Evolutionary conservation across 2,329 filamentous ascomycete species (phyloP).

Genomic region (Fulvia fulva): DNA sequence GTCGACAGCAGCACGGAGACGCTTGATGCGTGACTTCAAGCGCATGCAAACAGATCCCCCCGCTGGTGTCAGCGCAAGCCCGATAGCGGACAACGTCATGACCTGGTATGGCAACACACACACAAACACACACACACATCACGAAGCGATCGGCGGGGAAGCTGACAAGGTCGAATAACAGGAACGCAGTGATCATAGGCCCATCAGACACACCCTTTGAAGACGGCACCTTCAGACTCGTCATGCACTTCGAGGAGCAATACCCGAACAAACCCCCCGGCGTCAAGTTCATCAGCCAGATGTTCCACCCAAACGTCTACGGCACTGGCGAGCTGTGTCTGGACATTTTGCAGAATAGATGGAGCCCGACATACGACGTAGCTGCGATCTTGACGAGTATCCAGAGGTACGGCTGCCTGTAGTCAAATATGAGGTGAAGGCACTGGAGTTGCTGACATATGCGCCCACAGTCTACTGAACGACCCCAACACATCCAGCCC

Average conservation of each 20-base stretch:
- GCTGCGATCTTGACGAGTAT: conserved; percentile 96
- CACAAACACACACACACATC: neutral
- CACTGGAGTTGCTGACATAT: conserved; percentile 1
- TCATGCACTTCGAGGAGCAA: conserved; percentile 99
- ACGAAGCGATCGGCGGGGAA: neutral
- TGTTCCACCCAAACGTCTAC: conserved; percentile 99
- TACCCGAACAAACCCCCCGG: conserved; percentile 97
- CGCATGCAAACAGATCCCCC: conserved; percentile 99
- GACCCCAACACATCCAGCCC: conserved; percentile 98
- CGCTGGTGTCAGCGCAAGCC: conserved; percentile 91
- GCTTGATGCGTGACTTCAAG: conserved; percentile 99
- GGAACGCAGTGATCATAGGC: conserved; percentile 98
- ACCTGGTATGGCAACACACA: conserved; percentile 64
- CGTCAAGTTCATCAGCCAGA: conserved; percentile 97
- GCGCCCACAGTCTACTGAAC: conserved; percentile 72
- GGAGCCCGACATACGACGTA: conserved; percentile 98
- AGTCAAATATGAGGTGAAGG: neutral
- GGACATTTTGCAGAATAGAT: conserved; percentile 95
- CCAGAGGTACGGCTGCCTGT: conserved; percentile 64
- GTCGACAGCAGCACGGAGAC: conserved; percentile 92
- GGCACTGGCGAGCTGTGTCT: conserved; percentile 93
- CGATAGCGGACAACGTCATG: conserved; percentile 95
- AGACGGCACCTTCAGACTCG: conserved; percentile 93
- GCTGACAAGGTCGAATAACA: conserved; percentile 37
- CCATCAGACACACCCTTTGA: conserved; percentile 96